Evolutionary conservation across 1,284 basidiomycete genomes (phyloP).

Genomic region (Ustilago bromivora): DNA sequence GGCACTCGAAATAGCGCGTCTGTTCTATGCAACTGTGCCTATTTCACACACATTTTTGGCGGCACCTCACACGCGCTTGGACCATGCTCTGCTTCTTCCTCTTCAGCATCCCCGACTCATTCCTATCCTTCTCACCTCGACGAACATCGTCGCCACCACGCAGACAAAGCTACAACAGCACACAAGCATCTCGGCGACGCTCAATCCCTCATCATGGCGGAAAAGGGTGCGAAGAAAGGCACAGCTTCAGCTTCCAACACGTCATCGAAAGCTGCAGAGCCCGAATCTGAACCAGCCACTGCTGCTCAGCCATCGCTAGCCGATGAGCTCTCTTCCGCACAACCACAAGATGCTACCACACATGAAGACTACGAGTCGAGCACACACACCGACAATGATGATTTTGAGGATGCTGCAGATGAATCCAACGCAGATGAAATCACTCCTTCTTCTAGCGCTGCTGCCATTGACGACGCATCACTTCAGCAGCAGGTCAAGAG

Average conservation of each 20-base stretch:
- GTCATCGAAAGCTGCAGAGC: slow-evolving; percentile 7
- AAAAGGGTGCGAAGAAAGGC: slow-evolving; percentile 21
- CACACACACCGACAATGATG: slow-evolving; percentile 48
- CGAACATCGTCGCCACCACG: slow-evolving; percentile 11
- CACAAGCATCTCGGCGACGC: neutral
- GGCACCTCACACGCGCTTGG: slow-evolving; percentile 5
- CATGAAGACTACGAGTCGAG: slow-evolving; percentile 43
- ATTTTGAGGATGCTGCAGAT: slow-evolving; percentile 51
- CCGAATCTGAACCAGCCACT: neutral
- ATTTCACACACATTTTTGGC: slow-evolving; percentile 7
- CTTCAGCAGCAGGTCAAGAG: neutral
- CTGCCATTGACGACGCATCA: slow-evolving; percentile 9
- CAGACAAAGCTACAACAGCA: neutral
- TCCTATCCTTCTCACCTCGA: slow-evolving; percentile 7
- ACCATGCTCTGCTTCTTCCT: neutral
- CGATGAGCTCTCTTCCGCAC: slow-evolving; percentile 29
- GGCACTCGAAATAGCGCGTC: slow-evolving; percentile 4
- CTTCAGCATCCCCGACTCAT: slow-evolving; percentile 2
- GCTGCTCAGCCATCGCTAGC: slow-evolving; percentile 26
- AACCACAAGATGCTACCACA: neutral
- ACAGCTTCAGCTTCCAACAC: slow-evolving; percentile 10
- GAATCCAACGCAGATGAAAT: slow-evolving; percentile 32
- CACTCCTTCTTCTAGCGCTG: slow-evolving; percentile 28
- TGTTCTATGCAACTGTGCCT: slow-evolving; percentile 7
- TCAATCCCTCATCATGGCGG: slow-evolving; percentile 11